phyloP scores from a whole-genome alignment of 2,329 filamentous ascomycete genomes.

The Cercospora sp. region DNA sequence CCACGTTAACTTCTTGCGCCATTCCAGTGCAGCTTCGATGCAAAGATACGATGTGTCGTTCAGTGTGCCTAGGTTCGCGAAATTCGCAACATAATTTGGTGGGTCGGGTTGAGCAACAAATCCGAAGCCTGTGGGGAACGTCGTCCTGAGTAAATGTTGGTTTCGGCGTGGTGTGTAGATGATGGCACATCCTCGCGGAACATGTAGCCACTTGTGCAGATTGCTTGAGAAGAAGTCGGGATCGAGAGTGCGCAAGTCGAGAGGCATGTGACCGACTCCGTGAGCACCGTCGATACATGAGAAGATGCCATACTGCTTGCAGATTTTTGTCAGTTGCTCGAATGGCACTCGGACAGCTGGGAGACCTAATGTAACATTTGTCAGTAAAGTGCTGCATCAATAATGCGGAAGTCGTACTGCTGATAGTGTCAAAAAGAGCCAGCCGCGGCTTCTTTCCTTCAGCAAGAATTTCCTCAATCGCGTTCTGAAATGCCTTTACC shows the following conservation, averaged over 20 bases:
- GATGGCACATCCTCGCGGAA: slow-evolving; percentile 74
- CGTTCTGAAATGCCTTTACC: slow-evolving; percentile 59
- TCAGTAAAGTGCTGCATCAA: background rate
- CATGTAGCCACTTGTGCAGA: slow-evolving; percentile 85
- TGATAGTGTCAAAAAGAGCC: slow-evolving; percentile 78
- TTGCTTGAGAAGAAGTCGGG: slow-evolving; percentile 87
- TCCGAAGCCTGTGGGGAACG: slow-evolving; percentile 77
- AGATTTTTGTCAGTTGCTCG: slow-evolving; percentile 63
- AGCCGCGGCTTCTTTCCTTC: slow-evolving; percentile 64
- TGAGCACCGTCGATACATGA: slow-evolving; percentile 84
- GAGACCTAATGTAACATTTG: slow-evolving; percentile 45
- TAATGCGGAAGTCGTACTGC: slow-evolving; percentile 43
- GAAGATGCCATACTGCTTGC: slow-evolving; percentile 65
- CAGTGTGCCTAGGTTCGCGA: slow-evolving; percentile 72
- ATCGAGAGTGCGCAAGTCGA: slow-evolving; percentile 66
- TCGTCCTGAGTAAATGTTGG: slow-evolving; percentile 70
- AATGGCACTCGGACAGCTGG: slow-evolving; percentile 81
- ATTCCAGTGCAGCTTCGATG: slow-evolving; percentile 69
- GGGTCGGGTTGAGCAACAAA: slow-evolving; percentile 49
- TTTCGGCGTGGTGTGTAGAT: slow-evolving; percentile 76
- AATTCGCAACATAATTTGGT: slow-evolving; percentile 49
- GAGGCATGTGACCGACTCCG: slow-evolving; percentile 72
- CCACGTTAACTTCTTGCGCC: slow-evolving; percentile 55
- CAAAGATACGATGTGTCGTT: slow-evolving; percentile 73
- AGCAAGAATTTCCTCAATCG: slow-evolving; percentile 53